phyloP scores from a whole-genome alignment of 768 basidiomycete genomes.

The Sarcomyxa edulis region DNA sequence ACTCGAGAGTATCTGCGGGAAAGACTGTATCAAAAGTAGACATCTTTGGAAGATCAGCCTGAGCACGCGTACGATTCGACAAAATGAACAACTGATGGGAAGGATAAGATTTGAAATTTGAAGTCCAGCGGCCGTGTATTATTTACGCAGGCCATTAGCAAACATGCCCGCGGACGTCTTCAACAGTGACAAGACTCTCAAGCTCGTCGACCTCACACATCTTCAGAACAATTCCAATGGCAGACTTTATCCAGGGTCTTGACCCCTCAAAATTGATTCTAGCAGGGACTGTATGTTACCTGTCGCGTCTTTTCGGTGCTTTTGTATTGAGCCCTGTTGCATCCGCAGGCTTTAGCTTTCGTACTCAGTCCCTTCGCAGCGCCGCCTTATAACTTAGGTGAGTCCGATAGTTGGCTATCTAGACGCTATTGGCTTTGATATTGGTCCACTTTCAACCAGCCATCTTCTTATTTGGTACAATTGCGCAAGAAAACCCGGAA shows the following conservation, averaged over 20 bases:
- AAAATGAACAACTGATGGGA: no score
- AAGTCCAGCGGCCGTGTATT: no score
- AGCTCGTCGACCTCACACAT: no score
- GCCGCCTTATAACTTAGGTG: conserved; percentile 63
- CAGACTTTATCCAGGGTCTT: conserved; percentile 63
- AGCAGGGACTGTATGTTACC: conserved; percentile 48
- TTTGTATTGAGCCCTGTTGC: not conserved
- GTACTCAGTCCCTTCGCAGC: conserved; percentile 46
- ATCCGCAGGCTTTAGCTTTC: conserved; percentile 59
- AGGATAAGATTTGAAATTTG: no score
- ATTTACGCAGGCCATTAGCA: no score
- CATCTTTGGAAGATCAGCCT: no score
- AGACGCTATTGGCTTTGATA: not conserved
- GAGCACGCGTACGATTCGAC: no score
- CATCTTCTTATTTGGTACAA: conserved; percentile 74
- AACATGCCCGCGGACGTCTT: no score
- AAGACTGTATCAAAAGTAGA: conserved; percentile 56
- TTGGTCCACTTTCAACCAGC: conserved; percentile 24
- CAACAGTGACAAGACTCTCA: no score
- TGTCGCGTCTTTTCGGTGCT: not conserved
- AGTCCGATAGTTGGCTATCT: not conserved
- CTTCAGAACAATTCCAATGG: no score
- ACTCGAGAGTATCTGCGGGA: conserved; percentile 90
- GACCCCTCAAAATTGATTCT: conserved; percentile 70
- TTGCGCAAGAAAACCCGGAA: conserved; percentile 67